Conservation (phyloP, 805 yeast species). For the Candida loeiensis region DNA sequence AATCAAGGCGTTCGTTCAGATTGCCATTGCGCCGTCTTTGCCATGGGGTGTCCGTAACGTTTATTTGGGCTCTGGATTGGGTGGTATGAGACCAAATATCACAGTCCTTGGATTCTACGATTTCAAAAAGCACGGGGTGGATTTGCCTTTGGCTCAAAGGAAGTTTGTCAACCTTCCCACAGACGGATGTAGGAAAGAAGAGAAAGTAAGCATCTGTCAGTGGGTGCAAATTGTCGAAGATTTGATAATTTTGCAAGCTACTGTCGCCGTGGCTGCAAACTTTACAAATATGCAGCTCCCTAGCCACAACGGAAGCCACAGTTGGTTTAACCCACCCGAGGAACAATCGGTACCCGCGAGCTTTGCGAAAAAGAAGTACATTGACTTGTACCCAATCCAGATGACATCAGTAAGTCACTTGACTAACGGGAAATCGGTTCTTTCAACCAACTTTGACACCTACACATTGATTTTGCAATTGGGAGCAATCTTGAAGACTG, state of each 20-base stretch:
- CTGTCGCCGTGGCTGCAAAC: conserved; percentile 92
- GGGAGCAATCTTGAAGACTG: conserved; percentile 90
- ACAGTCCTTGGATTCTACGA: conserved; percentile 90
- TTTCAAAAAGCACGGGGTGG: conserved; percentile 41
- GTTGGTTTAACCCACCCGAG: conserved; percentile 9
- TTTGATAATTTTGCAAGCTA: conserved; percentile 78
- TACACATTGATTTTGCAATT: conserved; percentile 89
- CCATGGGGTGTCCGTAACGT: conserved; percentile 96
- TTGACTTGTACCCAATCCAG: conserved; percentile 94
- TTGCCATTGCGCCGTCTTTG: conserved; percentile 79
- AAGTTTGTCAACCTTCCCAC: conserved; percentile 51
- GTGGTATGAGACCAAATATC: conserved; percentile 97
- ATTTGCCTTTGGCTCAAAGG: conserved; percentile 18
- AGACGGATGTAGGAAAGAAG: conserved; percentile 69
- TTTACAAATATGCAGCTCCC: conserved; percentile 72
- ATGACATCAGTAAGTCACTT: conserved; percentile 82
- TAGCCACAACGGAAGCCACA: conserved; percentile 23
- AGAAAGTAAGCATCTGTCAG: conserved; percentile 63
- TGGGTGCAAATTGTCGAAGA: conserved; percentile 96
- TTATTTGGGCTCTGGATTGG: conserved; percentile 90
- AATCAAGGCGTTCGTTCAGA: conserved; percentile 91
- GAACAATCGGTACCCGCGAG: conserved; percentile 3
- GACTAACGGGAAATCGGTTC: conserved; percentile 60
- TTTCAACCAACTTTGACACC: conserved; percentile 92
- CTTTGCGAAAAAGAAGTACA: conserved; percentile 44